phyloP scores from a whole-genome alignment of 106 monocot species.

The Acorus gramineus region DNA sequence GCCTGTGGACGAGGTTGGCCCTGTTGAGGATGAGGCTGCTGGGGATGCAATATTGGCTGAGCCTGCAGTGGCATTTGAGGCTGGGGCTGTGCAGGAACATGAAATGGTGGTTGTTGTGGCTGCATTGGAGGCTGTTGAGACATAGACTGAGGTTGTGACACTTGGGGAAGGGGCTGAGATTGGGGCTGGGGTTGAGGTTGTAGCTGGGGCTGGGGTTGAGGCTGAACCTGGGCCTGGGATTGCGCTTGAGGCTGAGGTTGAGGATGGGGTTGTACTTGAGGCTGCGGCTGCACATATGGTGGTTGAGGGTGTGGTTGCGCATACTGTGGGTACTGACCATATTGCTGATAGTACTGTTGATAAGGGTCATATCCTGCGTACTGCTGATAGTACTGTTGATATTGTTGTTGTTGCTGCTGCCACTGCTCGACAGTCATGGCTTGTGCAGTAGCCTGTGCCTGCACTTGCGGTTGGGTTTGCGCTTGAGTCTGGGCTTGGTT shows the following conservation, averaged over 20 bases:
- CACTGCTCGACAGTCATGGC: constrained; percentile 49
- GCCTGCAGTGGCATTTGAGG: constrained; percentile 25
- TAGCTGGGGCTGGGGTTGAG: constrained; percentile 11
- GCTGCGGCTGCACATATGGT: constrained; percentile 21
- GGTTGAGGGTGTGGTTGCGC: constrained; percentile 32
- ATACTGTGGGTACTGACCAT: constrained; percentile 63
- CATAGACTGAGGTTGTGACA: neutral
- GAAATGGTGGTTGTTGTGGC: constrained; percentile 13
- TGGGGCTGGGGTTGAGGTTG: constrained; percentile 17
- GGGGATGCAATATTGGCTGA: constrained; percentile 11
- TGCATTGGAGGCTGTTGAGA: constrained; percentile 17
- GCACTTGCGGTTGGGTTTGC: too few relatives aligned
- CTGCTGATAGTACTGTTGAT: constrained; percentile 93
- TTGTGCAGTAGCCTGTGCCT: constrained; percentile 9
- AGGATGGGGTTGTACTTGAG: constrained; percentile 9
- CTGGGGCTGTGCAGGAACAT: constrained; percentile 13
- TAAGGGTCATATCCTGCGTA: constrained; percentile 81
- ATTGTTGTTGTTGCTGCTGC: constrained; percentile 78
- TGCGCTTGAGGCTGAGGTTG: constrained; percentile 12
- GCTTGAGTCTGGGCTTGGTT: too few relatives aligned
- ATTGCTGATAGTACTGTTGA: constrained; percentile 73
- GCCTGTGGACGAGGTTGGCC: neutral
- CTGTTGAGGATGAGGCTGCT: constrained; percentile 9
- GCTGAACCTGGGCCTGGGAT: constrained; percentile 3
- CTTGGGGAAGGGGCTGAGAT: constrained; percentile 12